Evolutionary conservation across 768 basidiomycete genomes (phyloP), one percentile per base, ranked within the genome.

Genomic region (Tulasnella sp.): DNA sequence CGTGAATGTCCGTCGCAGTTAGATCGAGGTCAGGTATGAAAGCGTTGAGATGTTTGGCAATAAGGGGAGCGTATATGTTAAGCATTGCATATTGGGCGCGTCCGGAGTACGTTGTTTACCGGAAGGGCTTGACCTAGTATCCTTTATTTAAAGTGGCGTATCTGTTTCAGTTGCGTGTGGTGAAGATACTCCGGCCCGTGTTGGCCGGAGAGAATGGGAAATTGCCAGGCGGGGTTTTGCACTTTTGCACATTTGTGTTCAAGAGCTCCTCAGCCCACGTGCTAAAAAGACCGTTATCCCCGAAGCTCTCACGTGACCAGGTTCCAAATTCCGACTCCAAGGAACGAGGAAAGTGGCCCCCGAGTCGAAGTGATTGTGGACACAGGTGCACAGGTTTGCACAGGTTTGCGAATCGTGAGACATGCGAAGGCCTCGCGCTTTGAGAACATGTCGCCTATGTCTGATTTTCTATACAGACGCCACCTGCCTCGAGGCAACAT

Each of bases 11-110:
- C 6, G 18, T 62, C 7, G 78, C 52, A 12, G 27, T 76, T 18
- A 76, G 38, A n/a, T n/a, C 62, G 10, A 80, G 74, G 21, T 75
- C 79, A 44, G 78, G 68, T 19, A 80, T 24, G 31, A 48, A 39
- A 7, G 75, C 36, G 27, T 44, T 36, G 27, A 80, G 79, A 16
- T 56, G 44, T 19, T 27, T 74, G 34, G 73, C 79, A 16, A 80
- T 58, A 27, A 48, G 79, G 31, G 75, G 1, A 12, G 24, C 73
- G 39, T 75, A 80, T 14, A 34, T 21, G 12, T 40, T 48, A 62
- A 80, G 79, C 73, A 80, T 34, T 48, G 9, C 62, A 27, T 36
- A n/a, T 68, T 68, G 62, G 62, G 52, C 5, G 39, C 18, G 44
- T 44, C 27, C 10, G n/a, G 21, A 34, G 12, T n/a, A 27, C 71